Conservation (phyloP, 768 basidiomycete genomes). For the Suillus ampliporus region DNA sequence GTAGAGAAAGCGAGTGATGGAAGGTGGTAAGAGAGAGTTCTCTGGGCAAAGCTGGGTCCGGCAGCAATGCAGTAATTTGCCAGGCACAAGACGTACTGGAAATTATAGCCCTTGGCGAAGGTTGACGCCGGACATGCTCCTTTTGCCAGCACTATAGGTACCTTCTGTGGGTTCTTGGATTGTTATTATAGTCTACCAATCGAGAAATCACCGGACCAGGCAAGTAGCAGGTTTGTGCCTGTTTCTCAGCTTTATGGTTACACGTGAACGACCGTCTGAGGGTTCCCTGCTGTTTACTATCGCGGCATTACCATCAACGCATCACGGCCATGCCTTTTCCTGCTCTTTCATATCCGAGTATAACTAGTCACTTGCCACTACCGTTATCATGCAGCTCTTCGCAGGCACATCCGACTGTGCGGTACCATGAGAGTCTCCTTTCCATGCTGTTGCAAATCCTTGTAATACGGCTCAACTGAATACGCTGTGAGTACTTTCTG, state of each 20-base stretch:
- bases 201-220: conserved; percentile 11
- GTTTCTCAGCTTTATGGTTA: conserved; percentile 13
- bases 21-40: conserved; percentile 9
- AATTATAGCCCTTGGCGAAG: conserved; percentile 15
- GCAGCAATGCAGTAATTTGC: conserved; percentile 15
- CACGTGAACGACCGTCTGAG: conserved; percentile 5
- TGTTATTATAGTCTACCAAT: conserved; percentile 15
- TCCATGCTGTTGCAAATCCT: background rate
- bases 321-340: conserved; percentile 11
- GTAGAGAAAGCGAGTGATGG: background rate
- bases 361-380: conserved; percentile 3
- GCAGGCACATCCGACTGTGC: background rate
- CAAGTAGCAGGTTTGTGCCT: background rate
- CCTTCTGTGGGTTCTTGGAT: conserved; percentile 9
- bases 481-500: background rate
- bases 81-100: conserved; percentile 17
- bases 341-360: conserved; percentile 8
- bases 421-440: background rate
- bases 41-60: conserved; percentile 10
- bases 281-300: background rate
- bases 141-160: conserved; percentile 7
- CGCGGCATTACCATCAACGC: conserved; percentile 9
- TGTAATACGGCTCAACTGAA: background rate
- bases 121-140: conserved; percentile 13
- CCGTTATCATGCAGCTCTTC: background rate